phyloP scores from a whole-genome alignment of 163 green algal species.

The Prototheca cutis region DNA sequence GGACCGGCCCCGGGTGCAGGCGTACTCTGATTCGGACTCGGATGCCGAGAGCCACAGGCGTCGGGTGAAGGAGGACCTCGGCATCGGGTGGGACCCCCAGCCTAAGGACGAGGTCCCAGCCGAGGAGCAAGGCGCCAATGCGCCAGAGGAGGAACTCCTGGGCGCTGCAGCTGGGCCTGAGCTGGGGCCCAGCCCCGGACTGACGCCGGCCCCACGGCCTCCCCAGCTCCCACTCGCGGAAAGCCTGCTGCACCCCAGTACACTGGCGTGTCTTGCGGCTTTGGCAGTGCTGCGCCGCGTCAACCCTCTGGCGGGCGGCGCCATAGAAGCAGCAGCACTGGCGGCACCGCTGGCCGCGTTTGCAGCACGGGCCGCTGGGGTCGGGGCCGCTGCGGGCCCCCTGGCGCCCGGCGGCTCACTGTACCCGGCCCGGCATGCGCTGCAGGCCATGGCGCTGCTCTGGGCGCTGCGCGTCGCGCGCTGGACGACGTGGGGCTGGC shows the following conservation, averaged over 20 bases:
- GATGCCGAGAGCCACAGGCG: slow-evolving; percentile 25
- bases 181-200: no score
- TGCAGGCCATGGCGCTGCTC: background rate
- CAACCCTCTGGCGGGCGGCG: background rate
- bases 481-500: background rate
- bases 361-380: background rate
- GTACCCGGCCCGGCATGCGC: background rate
- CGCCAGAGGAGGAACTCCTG: background rate
- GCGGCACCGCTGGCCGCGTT: slow-evolving; percentile 2
- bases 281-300: slow-evolving; percentile 12
- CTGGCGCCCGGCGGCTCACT: background rate
- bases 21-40: slow-evolving; percentile 22
- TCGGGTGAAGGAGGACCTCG: slow-evolving; percentile 21
- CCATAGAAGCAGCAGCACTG: slow-evolving; percentile 4
- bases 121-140: slow-evolving; percentile 1
- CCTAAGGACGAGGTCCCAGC: slow-evolving; percentile 1
- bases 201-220: slow-evolving; percentile 1
- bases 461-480: background rate
- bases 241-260: slow-evolving; percentile 4
- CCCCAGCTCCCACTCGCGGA: slow-evolving; percentile 5
- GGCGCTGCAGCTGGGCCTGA: background rate
- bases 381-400: background rate
- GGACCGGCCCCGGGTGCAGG: slow-evolving; percentile 16
- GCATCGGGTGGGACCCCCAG: slow-evolving; percentile 5
- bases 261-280: background rate